Evolutionary conservation across 805 yeast species (phyloP).

Genomic region (Lipomyces mesembrius): DNA sequence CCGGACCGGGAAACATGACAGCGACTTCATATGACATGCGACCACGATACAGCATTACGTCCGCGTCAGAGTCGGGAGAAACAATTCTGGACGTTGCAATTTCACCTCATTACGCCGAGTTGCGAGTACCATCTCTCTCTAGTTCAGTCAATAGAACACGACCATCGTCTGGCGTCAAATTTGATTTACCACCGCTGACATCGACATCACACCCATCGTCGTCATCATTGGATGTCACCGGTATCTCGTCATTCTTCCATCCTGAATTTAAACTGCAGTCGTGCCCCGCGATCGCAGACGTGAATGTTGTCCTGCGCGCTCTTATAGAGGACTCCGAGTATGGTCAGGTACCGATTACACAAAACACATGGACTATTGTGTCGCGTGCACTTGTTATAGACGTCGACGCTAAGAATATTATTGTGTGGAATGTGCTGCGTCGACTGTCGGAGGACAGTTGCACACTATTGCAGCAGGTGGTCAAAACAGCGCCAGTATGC

Average conservation of each 20-base stretch:
- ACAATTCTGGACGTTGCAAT: neutral
- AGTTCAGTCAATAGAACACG: neutral
- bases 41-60: neutral
- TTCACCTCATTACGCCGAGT: neutral
- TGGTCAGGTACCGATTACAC: neutral
- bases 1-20: neutral
- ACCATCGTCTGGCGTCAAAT: neutral
- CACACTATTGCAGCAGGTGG: neutral
- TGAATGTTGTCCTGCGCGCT: neutral
- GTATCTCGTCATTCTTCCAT: neutral
- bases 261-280: neutral
- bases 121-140: neutral
- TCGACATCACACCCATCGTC: neutral
- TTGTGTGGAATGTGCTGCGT: neutral
- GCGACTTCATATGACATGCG: neutral
- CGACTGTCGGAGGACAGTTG: neutral
- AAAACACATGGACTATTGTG: neutral
- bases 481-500: neutral
- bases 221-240: neutral
- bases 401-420: neutral
- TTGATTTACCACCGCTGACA: neutral
- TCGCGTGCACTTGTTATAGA: constrained; percentile 1
- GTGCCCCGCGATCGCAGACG: neutral
- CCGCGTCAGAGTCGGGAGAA: neutral
- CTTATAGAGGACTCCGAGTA: neutral